Conservation (phyloP, 2,329 filamentous ascomycete genomes). For the Ascochyta lentis region DNA sequence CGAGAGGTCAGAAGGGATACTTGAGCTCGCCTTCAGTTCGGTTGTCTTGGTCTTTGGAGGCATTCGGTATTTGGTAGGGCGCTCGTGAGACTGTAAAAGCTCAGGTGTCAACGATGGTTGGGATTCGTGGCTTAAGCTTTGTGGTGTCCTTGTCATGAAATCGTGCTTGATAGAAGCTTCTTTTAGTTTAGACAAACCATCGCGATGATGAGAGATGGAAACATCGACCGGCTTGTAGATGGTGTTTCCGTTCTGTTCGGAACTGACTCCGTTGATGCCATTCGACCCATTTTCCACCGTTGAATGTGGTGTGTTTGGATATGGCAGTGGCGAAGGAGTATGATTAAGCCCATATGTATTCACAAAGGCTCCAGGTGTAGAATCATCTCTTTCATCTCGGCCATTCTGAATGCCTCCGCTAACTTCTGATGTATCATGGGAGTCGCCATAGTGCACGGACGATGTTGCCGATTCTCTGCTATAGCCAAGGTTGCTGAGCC, state of each 20-base stretch:
- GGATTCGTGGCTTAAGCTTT: constrained; percentile 29
- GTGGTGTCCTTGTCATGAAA: constrained; percentile 33
- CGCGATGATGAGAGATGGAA: constrained; percentile 11
- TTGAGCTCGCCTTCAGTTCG: constrained; percentile 69
- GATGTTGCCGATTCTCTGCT: constrained; percentile 48
- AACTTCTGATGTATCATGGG: constrained; percentile 45
- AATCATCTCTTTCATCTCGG: constrained; percentile 41
- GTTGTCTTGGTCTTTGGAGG: constrained; percentile 31
- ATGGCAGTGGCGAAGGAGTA: constrained; percentile 38
- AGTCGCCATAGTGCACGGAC: constrained; percentile 49
- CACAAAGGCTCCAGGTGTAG: constrained; percentile 38
- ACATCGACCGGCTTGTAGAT: constrained; percentile 21
- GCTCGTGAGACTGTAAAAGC: constrained; percentile 32
- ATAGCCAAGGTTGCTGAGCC: constrained; percentile 48
- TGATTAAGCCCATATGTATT: constrained; percentile 38
- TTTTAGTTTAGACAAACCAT: constrained; percentile 19
- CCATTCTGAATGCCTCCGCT: constrained; percentile 42
- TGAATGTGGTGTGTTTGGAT: constrained; percentile 34
- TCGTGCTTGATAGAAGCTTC: constrained; percentile 16
- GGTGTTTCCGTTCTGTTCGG: constrained; percentile 19
- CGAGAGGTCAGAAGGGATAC: constrained; percentile 78
- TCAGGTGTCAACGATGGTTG: constrained; percentile 45
- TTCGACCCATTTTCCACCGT: constrained; percentile 23
- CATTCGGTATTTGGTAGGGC: constrained; percentile 25
- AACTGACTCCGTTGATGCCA: constrained; percentile 12